Evolutionary conservation across 2,329 filamentous ascomycete species (phyloP).

Genomic region (Periglandula ipomoeae): DNA sequence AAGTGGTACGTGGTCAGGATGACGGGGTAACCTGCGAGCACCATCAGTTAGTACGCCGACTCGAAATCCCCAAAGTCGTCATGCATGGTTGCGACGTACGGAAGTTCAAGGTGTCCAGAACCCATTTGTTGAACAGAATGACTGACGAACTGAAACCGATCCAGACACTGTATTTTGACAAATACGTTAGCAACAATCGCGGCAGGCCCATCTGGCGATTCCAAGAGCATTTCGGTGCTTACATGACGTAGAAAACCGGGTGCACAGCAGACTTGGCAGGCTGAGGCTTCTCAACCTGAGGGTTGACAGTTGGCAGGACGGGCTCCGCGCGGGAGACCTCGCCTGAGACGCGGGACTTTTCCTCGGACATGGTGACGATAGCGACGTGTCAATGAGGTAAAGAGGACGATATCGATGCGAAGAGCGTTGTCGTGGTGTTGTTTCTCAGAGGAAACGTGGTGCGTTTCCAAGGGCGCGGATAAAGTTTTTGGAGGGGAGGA

Average conservation of each 20-base stretch:
- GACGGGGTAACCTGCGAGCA: slow-evolving; percentile 53
- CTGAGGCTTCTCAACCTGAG: slow-evolving; percentile 61
- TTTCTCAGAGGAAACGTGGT: slow-evolving; percentile 15
- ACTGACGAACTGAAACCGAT: slow-evolving; percentile 87
- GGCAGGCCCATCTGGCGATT: neutral
- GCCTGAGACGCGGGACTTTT: slow-evolving; percentile 78
- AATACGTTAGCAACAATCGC: neutral
- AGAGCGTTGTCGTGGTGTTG: slow-evolving; percentile 8
- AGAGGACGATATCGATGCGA: slow-evolving; percentile 19
- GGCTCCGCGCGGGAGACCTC: slow-evolving; percentile 57
- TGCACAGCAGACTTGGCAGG: slow-evolving; percentile 58
- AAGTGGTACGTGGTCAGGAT: slow-evolving; percentile 95
- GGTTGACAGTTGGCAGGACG: slow-evolving; percentile 75
- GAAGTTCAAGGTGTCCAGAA: slow-evolving; percentile 78
- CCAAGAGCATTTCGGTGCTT: slow-evolving; percentile 21
- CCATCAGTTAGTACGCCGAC: slow-evolving; percentile 1
- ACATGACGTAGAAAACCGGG: slow-evolving; percentile 77
- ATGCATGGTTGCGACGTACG: slow-evolving; percentile 25
- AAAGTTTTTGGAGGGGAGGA: slow-evolving; percentile 12
- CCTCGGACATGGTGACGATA: slow-evolving; percentile 39
- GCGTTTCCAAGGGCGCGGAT: neutral
- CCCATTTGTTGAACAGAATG: slow-evolving; percentile 99
- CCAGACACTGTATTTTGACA: slow-evolving; percentile 62
- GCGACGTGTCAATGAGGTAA: slow-evolving; percentile 16
- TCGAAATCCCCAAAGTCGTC: neutral